Percentiles rank a stretch among this genome's conserved stretches.
phyloP scores from a whole-genome alignment of 441 rosid species.

The Adansonia madagascariensis region DNA sequence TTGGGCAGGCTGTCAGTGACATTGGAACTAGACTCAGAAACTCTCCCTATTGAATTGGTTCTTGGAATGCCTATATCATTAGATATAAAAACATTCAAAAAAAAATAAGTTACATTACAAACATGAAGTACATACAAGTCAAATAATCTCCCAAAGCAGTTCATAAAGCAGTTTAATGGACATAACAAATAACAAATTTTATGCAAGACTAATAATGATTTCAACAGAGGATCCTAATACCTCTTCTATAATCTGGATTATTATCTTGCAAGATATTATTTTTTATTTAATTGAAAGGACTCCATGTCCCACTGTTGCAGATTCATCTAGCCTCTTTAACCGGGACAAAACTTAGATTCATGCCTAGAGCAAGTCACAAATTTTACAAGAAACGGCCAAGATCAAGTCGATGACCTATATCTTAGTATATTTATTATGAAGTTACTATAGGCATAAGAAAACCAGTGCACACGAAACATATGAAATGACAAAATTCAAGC shows the following conservation, averaged over 20 bases:
- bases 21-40: conserved; percentile 67
- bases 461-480: conserved; percentile 7
- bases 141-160: conserved; percentile 15
- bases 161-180: conserved; percentile 14
- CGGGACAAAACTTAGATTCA: background rate
- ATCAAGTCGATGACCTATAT: background rate
- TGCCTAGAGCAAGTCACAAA: background rate
- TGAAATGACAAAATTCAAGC: conserved; percentile 3
- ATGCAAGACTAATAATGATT: conserved; percentile 13
- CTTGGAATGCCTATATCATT: conserved; percentile 71
- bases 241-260: background rate
- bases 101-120: conserved; percentile 3
- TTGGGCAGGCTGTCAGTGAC: conserved; percentile 70
- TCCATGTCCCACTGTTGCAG: conserved; percentile 8
- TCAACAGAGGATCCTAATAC: background rate
- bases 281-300: conserved; percentile 8
- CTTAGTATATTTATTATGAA: background rate
- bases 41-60: conserved; percentile 84
- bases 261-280: background rate
- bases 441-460: background rate
- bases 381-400: background rate
- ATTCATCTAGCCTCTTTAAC: conserved; percentile 14
- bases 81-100: conserved; percentile 28
- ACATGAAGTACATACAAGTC: background rate
- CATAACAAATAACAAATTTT: background rate